A percentile compares a stretch with the other conserved stretches of the same genome.
phyloP scores from a whole-genome alignment of 1,284 basidiomycete genomes.

The Coriolopsis trogii region DNA sequence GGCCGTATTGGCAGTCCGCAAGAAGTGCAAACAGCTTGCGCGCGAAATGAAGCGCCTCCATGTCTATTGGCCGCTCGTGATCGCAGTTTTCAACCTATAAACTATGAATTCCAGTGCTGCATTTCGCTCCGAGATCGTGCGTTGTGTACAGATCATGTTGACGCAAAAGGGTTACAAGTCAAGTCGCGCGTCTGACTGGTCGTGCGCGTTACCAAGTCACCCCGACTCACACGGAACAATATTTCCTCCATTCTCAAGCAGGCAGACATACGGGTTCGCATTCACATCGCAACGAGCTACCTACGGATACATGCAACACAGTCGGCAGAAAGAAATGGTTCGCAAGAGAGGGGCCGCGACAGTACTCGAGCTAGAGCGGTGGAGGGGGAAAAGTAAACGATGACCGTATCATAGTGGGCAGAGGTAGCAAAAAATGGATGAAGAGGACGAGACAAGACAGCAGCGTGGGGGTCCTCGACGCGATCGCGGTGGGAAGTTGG shows the following conservation, averaged over 20 bases:
- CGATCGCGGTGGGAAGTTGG: conserved; percentile 9
- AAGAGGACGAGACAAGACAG: not conserved
- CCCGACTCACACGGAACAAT: too few relatives aligned
- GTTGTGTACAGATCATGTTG: too few relatives aligned
- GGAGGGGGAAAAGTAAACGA: conserved; percentile 19
- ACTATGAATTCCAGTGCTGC: too few relatives aligned
- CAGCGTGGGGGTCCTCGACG: conserved; percentile 13
- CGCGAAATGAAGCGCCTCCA: too few relatives aligned
- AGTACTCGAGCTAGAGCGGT: not conserved
- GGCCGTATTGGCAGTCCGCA: too few relatives aligned
- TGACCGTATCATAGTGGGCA: conserved; percentile 17
- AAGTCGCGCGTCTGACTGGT: too few relatives aligned
- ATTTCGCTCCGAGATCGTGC: too few relatives aligned
- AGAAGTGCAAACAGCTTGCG: too few relatives aligned
- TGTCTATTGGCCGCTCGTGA: too few relatives aligned
- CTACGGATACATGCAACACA: conserved; percentile 25
- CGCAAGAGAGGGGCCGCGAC: conserved; percentile 13
- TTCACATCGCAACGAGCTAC: conserved; percentile 12
- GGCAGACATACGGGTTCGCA: conserved; percentile 14
- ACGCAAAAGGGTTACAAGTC: too few relatives aligned
- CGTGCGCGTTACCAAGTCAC: too few relatives aligned
- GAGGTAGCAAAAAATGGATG: not conserved
- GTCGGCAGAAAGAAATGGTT: conserved; percentile 7
- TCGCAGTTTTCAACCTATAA: too few relatives aligned
- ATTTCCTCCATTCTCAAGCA: not conserved